These are phyloP conservation scores for Kalmusia sp. DNA, from an alignment of 2,329 filamentous ascomycete species.

Conservation along the genomic window DNA sequence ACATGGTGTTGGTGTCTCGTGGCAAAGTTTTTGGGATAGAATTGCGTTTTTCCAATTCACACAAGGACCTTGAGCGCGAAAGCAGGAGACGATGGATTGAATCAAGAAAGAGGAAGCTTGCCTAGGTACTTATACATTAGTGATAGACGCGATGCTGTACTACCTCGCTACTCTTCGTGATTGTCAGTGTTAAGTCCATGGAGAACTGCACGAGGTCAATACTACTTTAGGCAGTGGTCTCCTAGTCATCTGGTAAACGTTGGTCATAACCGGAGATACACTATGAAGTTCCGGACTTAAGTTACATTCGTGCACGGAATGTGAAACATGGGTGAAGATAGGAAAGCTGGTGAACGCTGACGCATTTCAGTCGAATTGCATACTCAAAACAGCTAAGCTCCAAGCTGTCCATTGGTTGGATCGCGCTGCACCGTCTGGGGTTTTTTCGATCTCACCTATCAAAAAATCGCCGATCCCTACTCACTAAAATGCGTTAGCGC, in stretches of 20 bases:
- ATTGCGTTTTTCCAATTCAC: too few species aligned
- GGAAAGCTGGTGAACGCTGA: not conserved
- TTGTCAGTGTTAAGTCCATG: conserved; percentile 5
- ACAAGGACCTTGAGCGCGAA: too few species aligned
- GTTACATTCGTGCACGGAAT: not conserved
- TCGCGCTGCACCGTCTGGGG: too few species aligned
- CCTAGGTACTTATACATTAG: not conserved
- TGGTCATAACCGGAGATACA: not conserved
- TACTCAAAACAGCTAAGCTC: not conserved
- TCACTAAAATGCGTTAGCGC: not conserved
- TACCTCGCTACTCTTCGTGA: not conserved
- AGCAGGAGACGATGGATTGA: too few species aligned
- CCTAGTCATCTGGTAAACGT: not conserved
- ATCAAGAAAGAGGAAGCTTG: too few species aligned
- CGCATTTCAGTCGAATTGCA: conserved; percentile 5
- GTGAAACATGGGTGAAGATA: not conserved
- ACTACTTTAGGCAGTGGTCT: not conserved
- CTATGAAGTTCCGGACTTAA: not conserved
- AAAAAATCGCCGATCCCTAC: too few species aligned
- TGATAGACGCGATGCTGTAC: too few species aligned
- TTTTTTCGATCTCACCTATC: too few species aligned
- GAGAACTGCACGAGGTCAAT: not conserved
- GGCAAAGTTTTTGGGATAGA: too few species aligned
- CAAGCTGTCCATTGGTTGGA: not conserved
- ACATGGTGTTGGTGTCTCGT: conserved; percentile 44